Evolutionary conservation across 2,329 filamentous ascomycete genomes (phyloP).

Genomic region (Trichoderma breve): DNA sequence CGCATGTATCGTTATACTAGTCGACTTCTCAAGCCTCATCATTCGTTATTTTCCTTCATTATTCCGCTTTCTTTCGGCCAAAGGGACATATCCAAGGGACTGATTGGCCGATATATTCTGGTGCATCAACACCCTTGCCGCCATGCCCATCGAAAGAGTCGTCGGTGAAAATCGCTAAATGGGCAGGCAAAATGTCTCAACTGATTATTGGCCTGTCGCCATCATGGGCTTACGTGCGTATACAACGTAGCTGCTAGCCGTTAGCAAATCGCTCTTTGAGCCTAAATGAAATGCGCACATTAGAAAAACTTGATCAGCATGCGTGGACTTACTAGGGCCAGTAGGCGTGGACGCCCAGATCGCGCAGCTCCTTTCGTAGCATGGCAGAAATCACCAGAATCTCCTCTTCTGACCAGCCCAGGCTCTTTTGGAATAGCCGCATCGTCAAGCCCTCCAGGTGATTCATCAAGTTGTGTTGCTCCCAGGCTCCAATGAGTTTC

Average conservation of each 20-base stretch:
- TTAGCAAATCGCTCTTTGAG: constrained; percentile 14
- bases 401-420: constrained; percentile 33
- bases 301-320: not conserved
- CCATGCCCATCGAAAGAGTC: not conserved
- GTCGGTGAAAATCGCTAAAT: not conserved
- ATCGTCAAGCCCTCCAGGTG: constrained; percentile 33
- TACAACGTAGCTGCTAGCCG: constrained; percentile 21
- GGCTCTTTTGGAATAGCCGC: constrained; percentile 33
- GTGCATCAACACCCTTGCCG: not conserved
- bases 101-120: not conserved
- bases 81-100: not conserved
- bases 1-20: not conserved
- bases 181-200: not conserved
- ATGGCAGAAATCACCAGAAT: constrained; percentile 30
- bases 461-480: constrained; percentile 25
- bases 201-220: not conserved
- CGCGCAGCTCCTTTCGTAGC: constrained; percentile 32
- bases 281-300: not conserved
- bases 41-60: not conserved
- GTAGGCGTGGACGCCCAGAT: constrained; percentile 33
- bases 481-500: constrained; percentile 45
- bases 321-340: constrained; percentile 32
- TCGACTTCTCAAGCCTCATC: not conserved
- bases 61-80: not conserved
- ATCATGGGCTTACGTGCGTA: constrained; percentile 23